Evolutionary conservation across 78 protist genomes (phyloP).

Genomic region (Dictyostelium purpureum): DNA sequence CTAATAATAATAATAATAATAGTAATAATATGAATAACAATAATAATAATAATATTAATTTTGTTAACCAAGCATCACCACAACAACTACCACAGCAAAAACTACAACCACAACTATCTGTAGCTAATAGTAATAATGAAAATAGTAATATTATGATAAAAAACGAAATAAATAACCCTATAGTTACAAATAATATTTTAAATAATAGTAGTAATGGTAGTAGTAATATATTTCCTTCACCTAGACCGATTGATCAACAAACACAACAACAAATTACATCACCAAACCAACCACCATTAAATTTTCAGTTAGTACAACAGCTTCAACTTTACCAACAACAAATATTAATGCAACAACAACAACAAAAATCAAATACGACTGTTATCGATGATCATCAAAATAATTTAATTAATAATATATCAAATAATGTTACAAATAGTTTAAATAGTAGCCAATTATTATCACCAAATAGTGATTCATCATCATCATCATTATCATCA

Average conservation of each 20-base stretch:
- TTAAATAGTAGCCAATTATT: too few relatives aligned
- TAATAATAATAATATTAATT: too few relatives aligned
- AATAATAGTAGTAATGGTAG: not conserved
- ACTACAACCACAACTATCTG: not conserved
- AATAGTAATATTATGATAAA: too few relatives aligned
- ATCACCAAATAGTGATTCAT: not conserved
- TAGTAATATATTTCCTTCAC: conserved; percentile 5
- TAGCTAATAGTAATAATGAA: too few relatives aligned
- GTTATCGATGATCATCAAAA: too few relatives aligned
- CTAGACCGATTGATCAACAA: conserved; percentile 2
- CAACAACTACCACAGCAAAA: not conserved
- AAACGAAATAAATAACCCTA: not conserved
- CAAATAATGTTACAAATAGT: too few relatives aligned
- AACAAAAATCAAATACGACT: not conserved
- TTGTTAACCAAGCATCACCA: not conserved
- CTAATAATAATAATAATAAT: not conserved
- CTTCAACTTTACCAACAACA: not conserved
- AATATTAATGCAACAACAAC: not conserved
- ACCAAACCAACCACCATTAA: not conserved
- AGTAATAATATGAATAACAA: too few relatives aligned
- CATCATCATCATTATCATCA: not conserved
- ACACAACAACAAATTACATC: not conserved
- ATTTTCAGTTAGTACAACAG: too few relatives aligned
- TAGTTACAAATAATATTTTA: not conserved
- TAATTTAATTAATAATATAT: too few relatives aligned